phyloP scores from a whole-genome alignment of 495 filamentous ascomycete species.

The Talaromyces stipitatus region DNA sequence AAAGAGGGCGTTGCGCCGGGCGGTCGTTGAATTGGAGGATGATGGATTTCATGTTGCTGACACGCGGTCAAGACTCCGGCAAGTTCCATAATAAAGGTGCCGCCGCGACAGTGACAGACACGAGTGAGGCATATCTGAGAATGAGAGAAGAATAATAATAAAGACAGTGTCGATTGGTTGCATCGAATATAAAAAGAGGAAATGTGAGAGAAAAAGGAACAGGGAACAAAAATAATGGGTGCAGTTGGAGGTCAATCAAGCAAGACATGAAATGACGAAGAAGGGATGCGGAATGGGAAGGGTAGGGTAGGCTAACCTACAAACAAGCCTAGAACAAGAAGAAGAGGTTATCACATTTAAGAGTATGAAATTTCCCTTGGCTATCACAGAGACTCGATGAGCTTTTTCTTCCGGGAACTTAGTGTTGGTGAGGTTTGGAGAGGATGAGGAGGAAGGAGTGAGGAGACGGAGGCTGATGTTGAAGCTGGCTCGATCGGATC shows the following conservation, averaged over 20 bases:
- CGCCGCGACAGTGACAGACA: neutral
- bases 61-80: neutral
- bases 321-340: neutral
- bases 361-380: neutral
- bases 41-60: neutral
- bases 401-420: neutral
- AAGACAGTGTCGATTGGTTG: too few species aligned
- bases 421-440: neutral
- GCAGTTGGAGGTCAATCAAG: conserved; percentile 5
- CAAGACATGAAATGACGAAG: conserved; percentile 15
- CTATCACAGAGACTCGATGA: neutral
- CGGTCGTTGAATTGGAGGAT: neutral
- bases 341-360: neutral
- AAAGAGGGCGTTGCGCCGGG: neutral
- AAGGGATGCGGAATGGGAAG: conserved; percentile 13
- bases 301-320: conserved; percentile 29
- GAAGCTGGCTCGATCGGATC: neutral
- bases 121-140: neutral
- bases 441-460: neutral
- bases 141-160: too few species aligned
- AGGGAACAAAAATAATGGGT: neutral
- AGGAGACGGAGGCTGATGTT: neutral
- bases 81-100: neutral
- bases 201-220: neutral
- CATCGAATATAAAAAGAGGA: neutral